These are phyloP conservation scores for Saturnispora serradocipensis DNA, from an alignment of 805 yeast species.

Conservation along the genomic window DNA sequence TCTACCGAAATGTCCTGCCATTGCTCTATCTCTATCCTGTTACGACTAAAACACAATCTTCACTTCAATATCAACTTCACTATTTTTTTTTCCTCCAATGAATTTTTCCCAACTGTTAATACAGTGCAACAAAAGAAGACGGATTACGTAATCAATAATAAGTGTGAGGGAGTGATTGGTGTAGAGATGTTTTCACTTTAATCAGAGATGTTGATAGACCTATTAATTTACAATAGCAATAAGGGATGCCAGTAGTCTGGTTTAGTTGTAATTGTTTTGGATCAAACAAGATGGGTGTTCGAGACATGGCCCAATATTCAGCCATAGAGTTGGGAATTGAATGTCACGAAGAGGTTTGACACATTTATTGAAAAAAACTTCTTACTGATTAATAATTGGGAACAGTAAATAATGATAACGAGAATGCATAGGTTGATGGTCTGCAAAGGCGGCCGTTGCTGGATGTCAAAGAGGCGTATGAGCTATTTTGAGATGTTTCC, in stretches of 20 bases:
- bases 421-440: neutral
- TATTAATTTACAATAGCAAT: too few relatives aligned
- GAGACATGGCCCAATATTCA: too few relatives aligned
- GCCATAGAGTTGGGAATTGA: neutral
- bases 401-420: neutral
- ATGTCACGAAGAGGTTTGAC: neutral
- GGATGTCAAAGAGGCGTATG: neutral
- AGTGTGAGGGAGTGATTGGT: neutral
- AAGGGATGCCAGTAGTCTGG: too few relatives aligned
- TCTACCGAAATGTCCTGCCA: constrained; percentile 29
- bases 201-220: too few relatives aligned
- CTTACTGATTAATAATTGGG: neutral
- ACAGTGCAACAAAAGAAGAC: neutral
- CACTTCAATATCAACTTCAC: neutral
- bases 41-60: neutral
- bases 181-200: neutral
- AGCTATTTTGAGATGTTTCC: constrained; percentile 66
- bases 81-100: neutral
- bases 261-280: too few relatives aligned
- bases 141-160: neutral
- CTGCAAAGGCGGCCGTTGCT: neutral
- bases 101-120: neutral
- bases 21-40: constrained; percentile 7
- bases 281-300: too few relatives aligned
- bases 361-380: neutral